Conservation (phyloP, 1,284 basidiomycete species). For the Phlebopus sp. region DNA sequence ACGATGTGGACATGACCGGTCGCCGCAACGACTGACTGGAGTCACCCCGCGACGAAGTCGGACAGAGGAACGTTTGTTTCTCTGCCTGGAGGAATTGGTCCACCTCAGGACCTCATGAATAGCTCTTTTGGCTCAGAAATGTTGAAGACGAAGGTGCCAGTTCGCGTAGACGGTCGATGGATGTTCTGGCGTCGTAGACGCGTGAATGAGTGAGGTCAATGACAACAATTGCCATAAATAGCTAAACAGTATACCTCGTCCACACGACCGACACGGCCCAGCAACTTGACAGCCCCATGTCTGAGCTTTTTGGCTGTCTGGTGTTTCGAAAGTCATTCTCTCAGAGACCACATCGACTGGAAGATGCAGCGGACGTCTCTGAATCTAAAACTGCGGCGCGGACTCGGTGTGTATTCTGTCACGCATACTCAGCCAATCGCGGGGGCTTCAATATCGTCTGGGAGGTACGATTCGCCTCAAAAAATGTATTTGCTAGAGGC, state of each 20-base stretch:
- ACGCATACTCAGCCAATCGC: conserved; percentile 19
- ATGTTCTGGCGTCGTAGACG: neutral
- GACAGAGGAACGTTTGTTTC: neutral
- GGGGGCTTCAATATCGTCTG: conserved; percentile 26
- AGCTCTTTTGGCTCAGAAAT: neutral
- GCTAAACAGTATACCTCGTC: neutral
- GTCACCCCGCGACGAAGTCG: neutral
- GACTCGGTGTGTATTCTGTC: conserved; percentile 23
- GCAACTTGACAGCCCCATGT: neutral
- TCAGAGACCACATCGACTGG: neutral
- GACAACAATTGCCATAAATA: conserved; percentile 16
- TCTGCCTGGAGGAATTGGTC: neutral
- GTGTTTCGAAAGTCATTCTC: neutral
- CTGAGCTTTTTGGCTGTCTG: conserved; percentile 9
- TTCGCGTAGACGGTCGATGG: neutral
- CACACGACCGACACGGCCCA: neutral
- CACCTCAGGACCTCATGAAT: conserved; percentile 5
- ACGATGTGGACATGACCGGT: conserved; percentile 32
- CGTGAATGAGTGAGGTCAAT: neutral
- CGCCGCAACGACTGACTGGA: neutral
- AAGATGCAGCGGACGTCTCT: neutral
- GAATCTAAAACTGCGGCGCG: neutral
- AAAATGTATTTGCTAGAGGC: neutral
- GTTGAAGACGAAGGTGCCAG: neutral
- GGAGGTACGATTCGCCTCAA: conserved; percentile 19